Evolutionary conservation across 1,284 basidiomycete species (phyloP).

Genomic region (Sanghuangporus sanghuang): DNA sequence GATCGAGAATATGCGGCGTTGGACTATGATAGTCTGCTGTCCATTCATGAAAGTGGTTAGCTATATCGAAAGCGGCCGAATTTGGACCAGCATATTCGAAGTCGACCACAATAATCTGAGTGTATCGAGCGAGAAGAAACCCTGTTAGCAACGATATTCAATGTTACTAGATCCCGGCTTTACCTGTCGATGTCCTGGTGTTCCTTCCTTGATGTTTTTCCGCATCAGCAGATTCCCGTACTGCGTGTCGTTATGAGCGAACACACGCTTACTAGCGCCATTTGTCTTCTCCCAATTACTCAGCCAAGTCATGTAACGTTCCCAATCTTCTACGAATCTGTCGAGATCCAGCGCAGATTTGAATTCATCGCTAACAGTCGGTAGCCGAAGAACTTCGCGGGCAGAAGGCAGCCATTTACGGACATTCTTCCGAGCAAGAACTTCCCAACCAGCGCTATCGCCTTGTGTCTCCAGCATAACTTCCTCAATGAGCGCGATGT

Average conservation of each 20-base stretch:
- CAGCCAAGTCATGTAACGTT: slow-evolving; percentile 65
- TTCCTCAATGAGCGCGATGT: slow-evolving; percentile 62
- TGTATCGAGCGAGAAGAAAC: slow-evolving; percentile 9
- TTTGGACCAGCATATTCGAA: slow-evolving; percentile 93
- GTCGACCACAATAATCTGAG: slow-evolving; percentile 87
- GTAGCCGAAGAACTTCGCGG: slow-evolving; percentile 57
- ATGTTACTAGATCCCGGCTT: slow-evolving; percentile 20
- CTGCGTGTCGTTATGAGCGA: slow-evolving; percentile 90
- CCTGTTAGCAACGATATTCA: slow-evolving; percentile 1
- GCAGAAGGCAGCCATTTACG: slow-evolving; percentile 59
- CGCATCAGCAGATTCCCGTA: slow-evolving; percentile 88
- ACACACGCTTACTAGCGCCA: slow-evolving; percentile 60
- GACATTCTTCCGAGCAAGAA: slow-evolving; percentile 57
- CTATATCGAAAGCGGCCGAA: slow-evolving; percentile 87
- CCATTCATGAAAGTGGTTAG: slow-evolving; percentile 97
- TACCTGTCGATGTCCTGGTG: slow-evolving; percentile 67
- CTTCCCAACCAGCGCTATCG: slow-evolving; percentile 50
- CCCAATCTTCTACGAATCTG: slow-evolving; percentile 59
- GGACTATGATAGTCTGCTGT: slow-evolving; percentile 81
- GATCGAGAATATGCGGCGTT: slow-evolving; percentile 69
- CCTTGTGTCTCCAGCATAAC: slow-evolving; percentile 32
- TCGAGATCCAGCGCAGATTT: slow-evolving; percentile 55
- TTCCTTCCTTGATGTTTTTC: slow-evolving; percentile 46
- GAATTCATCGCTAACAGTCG: slow-evolving; percentile 37
- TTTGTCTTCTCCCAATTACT: slow-evolving; percentile 50